Base-by-base conservation (phyloP, 257 asterid genomes). In the Echites panduratus region DNA sequence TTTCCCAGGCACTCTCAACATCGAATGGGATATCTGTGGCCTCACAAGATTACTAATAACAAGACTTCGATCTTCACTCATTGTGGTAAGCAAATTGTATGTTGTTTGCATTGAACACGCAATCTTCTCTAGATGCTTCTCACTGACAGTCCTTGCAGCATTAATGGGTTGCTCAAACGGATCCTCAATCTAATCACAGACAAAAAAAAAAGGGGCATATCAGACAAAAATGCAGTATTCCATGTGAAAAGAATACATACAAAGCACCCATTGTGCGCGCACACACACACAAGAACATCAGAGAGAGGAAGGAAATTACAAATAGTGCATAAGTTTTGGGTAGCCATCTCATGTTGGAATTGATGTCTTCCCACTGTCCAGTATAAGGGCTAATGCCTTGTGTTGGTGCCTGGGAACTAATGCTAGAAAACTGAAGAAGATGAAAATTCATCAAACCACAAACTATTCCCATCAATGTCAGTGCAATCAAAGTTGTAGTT, bases 131-230 rank as follows among this genome's bases (percentile, higher is more conserved):
- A 94, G 76, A 40, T 89, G 92, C 49, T 73, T 81, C 9, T 73
- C 73, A 82, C 87, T 68, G 56, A 94, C 92, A 0, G 89, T 76
- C 86, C 98, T 84, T 72, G 98, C 99, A 26, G 95, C 32, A 84
- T 94, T 94, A 17, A 74, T 79, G 26, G 99, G 98, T 79, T 87
- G 96, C 86, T 94, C 99, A 78, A 91, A 94, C 40, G 99, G 99
- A 84, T 94, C 99, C 83, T 94, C 99, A 74, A 94, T 90, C 99
- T 94, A 76, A 52, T 61, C 29, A 57, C 16, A 49, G 38, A 3
- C 38, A 32, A 32, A 32, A 24, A 26, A 57, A 35, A 12, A 10
- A 47, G 22, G 10, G 35, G 27, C 17, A 58, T n/a, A 48, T 44
- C 54, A 70, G 44, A 45, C 14, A 4, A 3, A 43, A 2, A 75